These are phyloP conservation scores for Sedum album DNA, from an alignment of 164 flowering plant genomes.

Conservation along the genomic window DNA sequence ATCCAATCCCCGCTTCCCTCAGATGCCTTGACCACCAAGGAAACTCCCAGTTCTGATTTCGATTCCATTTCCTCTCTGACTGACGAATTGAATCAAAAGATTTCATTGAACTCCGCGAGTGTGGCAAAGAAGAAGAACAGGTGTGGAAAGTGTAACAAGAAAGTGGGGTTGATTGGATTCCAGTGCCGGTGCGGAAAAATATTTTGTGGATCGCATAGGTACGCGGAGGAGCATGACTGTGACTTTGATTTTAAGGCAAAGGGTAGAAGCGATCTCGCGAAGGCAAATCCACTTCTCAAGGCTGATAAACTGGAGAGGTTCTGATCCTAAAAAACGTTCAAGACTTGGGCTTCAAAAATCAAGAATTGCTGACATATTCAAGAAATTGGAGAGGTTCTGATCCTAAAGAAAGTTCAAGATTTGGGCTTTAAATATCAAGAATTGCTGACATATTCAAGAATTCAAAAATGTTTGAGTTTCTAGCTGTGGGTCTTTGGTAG, in stretches of 20 bases:
- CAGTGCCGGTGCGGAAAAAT: constrained; percentile 25
- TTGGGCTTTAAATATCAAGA: no score
- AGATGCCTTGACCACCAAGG: neutral
- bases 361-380: no score
- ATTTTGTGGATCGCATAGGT: constrained; percentile 25
- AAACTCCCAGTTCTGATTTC: neutral
- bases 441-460: no score
- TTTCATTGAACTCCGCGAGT: no score
- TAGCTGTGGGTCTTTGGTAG: no score
- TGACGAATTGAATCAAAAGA: neutral
- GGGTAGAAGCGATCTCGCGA: constrained; percentile 22
- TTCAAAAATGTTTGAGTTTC: no score
- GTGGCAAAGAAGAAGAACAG: constrained; percentile 11
- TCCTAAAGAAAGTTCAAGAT: no score
- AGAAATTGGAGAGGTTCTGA: constrained; percentile 21
- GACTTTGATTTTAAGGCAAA: constrained; percentile 20
- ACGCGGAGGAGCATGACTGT: constrained; percentile 30
- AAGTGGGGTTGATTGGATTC: constrained; percentile 30
- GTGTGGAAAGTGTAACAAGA: constrained; percentile 22
- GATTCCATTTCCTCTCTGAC: no score
- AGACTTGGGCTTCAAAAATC: no score
- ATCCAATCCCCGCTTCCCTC: no score
- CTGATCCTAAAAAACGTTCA: no score
- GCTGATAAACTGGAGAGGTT: constrained; percentile 26
- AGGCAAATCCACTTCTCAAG: constrained; percentile 32